Evolutionary conservation across 2,329 filamentous ascomycete genomes (phyloP).

Genomic region (Teratosphaeria gauchensis): DNA sequence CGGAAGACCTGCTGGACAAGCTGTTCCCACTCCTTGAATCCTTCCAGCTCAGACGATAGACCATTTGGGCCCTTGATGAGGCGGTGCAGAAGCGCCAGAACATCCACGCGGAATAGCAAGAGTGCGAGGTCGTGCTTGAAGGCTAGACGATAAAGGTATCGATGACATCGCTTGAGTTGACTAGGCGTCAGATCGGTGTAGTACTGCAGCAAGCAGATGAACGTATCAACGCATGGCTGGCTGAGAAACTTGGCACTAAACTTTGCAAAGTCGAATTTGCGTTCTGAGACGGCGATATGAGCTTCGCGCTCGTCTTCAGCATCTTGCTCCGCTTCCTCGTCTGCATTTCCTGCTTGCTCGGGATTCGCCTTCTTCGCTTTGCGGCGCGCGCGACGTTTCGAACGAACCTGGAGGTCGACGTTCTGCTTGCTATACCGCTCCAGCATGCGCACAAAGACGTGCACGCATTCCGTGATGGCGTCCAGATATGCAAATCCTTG

Average conservation of each 20-base stretch:
- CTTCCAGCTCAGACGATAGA: slow-evolving; percentile 53
- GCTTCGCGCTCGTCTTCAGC: slow-evolving; percentile 63
- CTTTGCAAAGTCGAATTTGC: slow-evolving; percentile 85
- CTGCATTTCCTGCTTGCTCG: slow-evolving; percentile 24
- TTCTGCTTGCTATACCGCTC: slow-evolving; percentile 95
- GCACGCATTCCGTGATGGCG: slow-evolving; percentile 77
- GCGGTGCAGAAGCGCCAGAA: slow-evolving; percentile 75
- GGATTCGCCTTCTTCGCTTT: slow-evolving; percentile 43
- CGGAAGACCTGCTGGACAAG: slow-evolving; percentile 75
- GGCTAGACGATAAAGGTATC: slow-evolving; percentile 85
- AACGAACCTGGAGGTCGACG: slow-evolving; percentile 83
- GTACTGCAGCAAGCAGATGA: slow-evolving; percentile 66
- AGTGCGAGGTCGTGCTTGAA: slow-evolving; percentile 92
- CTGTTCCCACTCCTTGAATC: slow-evolving; percentile 85
- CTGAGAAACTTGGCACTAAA: slow-evolving; percentile 74
- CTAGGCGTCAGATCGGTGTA: slow-evolving; percentile 69
- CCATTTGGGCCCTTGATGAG: slow-evolving; percentile 85
- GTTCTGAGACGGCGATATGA: slow-evolving; percentile 63
- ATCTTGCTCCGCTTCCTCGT: slow-evolving; percentile 47
- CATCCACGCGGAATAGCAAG: slow-evolving; percentile 82
- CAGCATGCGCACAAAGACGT: slow-evolving; percentile 84
- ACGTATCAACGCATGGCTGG: slow-evolving; percentile 81
- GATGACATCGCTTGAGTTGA: slow-evolving; percentile 84
- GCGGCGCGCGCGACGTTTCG: slow-evolving; percentile 60
- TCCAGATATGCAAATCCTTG: slow-evolving; percentile 92